A percentile compares a stretch with the other conserved stretches of the same genome.
phyloP scores from a whole-genome alignment of 805 yeast genomes.

The Candida caryicola region DNA sequence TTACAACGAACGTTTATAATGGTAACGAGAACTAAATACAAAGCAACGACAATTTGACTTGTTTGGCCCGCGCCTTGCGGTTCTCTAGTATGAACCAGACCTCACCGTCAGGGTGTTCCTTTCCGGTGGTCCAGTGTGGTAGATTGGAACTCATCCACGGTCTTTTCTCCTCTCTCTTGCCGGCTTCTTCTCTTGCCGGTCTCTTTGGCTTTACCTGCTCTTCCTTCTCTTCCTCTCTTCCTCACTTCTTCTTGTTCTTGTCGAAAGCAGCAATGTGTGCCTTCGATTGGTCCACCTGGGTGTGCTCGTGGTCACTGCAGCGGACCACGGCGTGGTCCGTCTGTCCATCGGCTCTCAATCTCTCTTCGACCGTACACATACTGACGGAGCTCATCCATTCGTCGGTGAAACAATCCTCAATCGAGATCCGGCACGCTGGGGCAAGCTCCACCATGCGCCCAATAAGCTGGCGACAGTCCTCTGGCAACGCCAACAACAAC shows the following conservation, averaged over 20 bases:
- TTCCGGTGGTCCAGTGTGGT: no score
- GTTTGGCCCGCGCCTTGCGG: no score
- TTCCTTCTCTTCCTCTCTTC: not conserved
- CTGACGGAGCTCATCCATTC: constrained; percentile 61
- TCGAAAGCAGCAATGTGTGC: constrained; percentile 95
- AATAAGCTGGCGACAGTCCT: constrained; percentile 62
- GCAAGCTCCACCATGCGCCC: constrained; percentile 79
- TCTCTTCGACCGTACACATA: constrained; percentile 64
- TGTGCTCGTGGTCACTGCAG: constrained; percentile 71
- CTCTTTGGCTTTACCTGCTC: no score
- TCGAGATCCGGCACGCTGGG: constrained; percentile 80
- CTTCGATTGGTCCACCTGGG: constrained; percentile 86
- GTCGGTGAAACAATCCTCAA: constrained; percentile 75
- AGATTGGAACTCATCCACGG: no score
- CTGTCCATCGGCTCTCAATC: constrained; percentile 36
- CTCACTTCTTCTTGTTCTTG: constrained; percentile 63
- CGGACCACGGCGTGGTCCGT: constrained; percentile 36
- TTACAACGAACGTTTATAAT: not conserved
- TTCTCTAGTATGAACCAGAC: no score
- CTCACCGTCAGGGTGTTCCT: no score
- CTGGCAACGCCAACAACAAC: constrained; percentile 66
- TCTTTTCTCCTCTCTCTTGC: no score
- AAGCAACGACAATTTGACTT: not conserved
- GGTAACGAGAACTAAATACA: constrained; percentile 1
- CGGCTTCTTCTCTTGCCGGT: no score